Evolutionary conservation across 108 stramenopile species (phyloP).

Genomic region (Skeletonema marinoi): DNA sequence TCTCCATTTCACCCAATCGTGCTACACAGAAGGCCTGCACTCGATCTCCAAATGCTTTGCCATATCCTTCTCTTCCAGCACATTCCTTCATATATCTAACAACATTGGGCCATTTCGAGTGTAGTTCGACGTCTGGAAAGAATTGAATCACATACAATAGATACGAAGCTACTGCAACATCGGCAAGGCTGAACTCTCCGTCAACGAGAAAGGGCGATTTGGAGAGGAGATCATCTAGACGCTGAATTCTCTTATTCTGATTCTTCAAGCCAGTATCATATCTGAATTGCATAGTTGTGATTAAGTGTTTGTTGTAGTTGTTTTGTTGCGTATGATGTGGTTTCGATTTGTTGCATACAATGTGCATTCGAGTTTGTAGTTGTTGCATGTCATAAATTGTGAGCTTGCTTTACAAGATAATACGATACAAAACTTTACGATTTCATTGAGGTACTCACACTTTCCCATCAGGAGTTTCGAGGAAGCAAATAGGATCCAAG

Average conservation of each 20-base stretch:
- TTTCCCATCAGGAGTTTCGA: slow-evolving; percentile 85
- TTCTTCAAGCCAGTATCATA: slow-evolving; percentile 79
- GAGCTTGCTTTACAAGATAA: not conserved
- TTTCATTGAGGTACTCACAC: slow-evolving; percentile 49
- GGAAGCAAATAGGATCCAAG: slow-evolving; percentile 89
- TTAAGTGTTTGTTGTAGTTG: not conserved
- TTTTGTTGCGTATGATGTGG: not conserved
- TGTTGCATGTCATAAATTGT: not conserved
- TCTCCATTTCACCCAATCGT: slow-evolving; percentile 52
- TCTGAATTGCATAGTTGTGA: not conserved
- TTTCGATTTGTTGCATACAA: not conserved
- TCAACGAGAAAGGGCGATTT: slow-evolving; percentile 57
- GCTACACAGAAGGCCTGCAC: slow-evolving; percentile 61
- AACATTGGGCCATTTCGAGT: slow-evolving; percentile 71
- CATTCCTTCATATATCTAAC: slow-evolving; percentile 81
- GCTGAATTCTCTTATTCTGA: slow-evolving; percentile 65
- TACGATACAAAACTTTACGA: not conserved
- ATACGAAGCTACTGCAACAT: slow-evolving; percentile 86
- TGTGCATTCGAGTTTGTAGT: not conserved
- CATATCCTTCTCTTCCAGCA: slow-evolving; percentile 72
- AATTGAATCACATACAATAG: slow-evolving; percentile 88
- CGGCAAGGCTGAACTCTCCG: slow-evolving; percentile 74
- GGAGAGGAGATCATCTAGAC: slow-evolving; percentile 63
- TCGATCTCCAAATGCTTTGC: slow-evolving; percentile 70
- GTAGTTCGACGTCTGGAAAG: slow-evolving; percentile 68